phyloP scores from a whole-genome alignment of 78 protist species.

The Thecamonas trahens region DNA sequence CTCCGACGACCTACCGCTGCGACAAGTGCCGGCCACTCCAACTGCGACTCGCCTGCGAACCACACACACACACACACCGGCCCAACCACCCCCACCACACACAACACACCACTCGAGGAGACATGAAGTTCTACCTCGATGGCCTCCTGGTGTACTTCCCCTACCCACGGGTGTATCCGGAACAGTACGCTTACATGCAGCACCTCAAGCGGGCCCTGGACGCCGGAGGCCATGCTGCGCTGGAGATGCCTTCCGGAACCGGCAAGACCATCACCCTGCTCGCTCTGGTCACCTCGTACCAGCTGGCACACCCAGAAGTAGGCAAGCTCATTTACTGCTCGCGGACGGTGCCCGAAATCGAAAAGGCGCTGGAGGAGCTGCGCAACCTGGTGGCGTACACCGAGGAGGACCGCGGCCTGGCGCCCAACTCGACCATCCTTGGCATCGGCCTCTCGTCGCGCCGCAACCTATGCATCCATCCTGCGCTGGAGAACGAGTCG shows the following conservation, averaged over 20 bases:
- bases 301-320: constrained; percentile 37
- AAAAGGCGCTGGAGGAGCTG: constrained; percentile 78
- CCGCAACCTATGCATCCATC: constrained; percentile 78
- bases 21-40: too few species aligned
- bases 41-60: too few species aligned
- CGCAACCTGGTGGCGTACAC: constrained; percentile 38
- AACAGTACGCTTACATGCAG: constrained; percentile 93
- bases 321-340: constrained; percentile 90
- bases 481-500: constrained; percentile 28
- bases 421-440: constrained; percentile 19
- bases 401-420: constrained; percentile 29
- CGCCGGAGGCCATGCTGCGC: constrained; percentile 66
- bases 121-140: constrained; percentile 65
- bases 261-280: constrained; percentile 96
- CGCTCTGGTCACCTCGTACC: constrained; percentile 73
- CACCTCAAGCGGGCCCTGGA: constrained; percentile 82
- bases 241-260: constrained; percentile 99
- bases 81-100: too few species aligned
- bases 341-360: constrained; percentile 95
- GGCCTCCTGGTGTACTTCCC: constrained; percentile 91
- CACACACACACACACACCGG: too few species aligned
- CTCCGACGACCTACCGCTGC: too few species aligned
- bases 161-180: constrained; percentile 90
- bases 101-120: too few species aligned
- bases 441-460: constrained; percentile 80